These are phyloP conservation scores for Pseudopithomyces maydicus DNA, from an alignment of 2,329 filamentous ascomycete species.

Conservation along the genomic window DNA sequence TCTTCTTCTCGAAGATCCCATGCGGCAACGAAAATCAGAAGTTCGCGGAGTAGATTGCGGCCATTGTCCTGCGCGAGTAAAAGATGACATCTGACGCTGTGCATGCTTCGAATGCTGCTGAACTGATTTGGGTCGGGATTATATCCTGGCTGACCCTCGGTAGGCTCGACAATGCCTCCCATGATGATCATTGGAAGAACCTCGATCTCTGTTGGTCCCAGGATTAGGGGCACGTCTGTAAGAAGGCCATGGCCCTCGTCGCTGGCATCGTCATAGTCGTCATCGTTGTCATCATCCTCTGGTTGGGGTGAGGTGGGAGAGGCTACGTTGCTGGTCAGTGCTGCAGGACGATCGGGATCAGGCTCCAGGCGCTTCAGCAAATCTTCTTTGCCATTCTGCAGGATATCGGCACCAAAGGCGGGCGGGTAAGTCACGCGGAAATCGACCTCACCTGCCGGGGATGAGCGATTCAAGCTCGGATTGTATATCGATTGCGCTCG, in stretches of 20 bases:
- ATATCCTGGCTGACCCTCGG: slow-evolving; percentile 67
- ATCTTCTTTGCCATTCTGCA: slow-evolving; percentile 57
- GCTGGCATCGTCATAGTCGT: slow-evolving; percentile 73
- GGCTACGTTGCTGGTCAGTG: slow-evolving; percentile 45
- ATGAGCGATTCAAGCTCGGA: slow-evolving; percentile 43
- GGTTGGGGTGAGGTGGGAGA: slow-evolving; percentile 46
- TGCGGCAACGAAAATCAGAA: slow-evolving; percentile 94
- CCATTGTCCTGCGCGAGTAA: slow-evolving; percentile 89
- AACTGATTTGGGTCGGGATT: slow-evolving; percentile 55
- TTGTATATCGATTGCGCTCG: slow-evolving; percentile 38
- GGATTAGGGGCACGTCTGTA: slow-evolving; percentile 91
- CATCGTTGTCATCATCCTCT: slow-evolving; percentile 71
- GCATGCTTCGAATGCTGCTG: slow-evolving; percentile 72
- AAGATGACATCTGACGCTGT: slow-evolving; percentile 87
- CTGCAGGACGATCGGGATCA: slow-evolving; percentile 48
- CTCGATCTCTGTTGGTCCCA: slow-evolving; percentile 94
- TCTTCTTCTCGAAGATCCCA: slow-evolving; percentile 96
- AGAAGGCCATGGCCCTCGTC: slow-evolving; percentile 81
- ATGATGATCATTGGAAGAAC: slow-evolving; percentile 97
- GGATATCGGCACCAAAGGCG: slow-evolving; percentile 53
- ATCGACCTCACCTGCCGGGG: slow-evolving; percentile 51
- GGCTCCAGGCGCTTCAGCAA: slow-evolving; percentile 56
- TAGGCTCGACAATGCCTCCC: slow-evolving; percentile 86
- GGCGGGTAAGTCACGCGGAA: slow-evolving; percentile 57
- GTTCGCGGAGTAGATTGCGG: slow-evolving; percentile 83